Evolutionary conservation across 305 asterid genomes (phyloP), one percentile per base, ranked within the genome.

Genomic region (Rubia peregrina): DNA sequence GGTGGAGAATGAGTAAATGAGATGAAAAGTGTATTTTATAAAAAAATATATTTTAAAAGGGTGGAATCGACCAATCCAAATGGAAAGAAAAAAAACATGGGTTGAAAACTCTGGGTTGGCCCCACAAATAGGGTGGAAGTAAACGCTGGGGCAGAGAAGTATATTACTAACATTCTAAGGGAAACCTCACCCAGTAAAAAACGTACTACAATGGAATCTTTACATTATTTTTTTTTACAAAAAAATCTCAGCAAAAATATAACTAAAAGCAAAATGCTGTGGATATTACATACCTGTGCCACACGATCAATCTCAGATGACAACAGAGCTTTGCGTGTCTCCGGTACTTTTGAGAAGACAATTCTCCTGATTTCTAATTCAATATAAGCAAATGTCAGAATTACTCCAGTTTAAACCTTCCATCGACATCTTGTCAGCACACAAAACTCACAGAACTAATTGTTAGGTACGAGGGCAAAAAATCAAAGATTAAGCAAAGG

Each of bases 271-370:
- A n/a, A n/a, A 64, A 64, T 33, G 48, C 49, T 21, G 51, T 26
- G 33, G 71, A 71, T 65, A 5, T 41, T 73, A 43, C 92, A 83
- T 82, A 91, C 99, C 81, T 78, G 89, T 76, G 96, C 84, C 70
- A 91, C 98, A 74, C 99, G 90, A 63, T 89, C 95, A 64, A 94
- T 78, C 85, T 94, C 99, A 71, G 84, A 76, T 81, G 82, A 87
- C 81, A 94, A 80, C 61, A 94, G 79, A 67, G 80, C 86, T 78
- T 89, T 89, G 70, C 95, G 89, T 5, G 91, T 87, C 76, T 91
- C 97, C 1, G 98, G 98, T 70, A 94, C 95, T 86, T 88, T 89
- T 70, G 83, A 88, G 87, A 90, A 81, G 61, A 94, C 90, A 79
- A 78, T 78, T 85, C 85, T 89, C 94, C 95, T 86, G 82, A 94